Evolutionary conservation across 2,329 filamentous ascomycete genomes (phyloP).

Genomic region (Coniochaeta sp.): DNA sequence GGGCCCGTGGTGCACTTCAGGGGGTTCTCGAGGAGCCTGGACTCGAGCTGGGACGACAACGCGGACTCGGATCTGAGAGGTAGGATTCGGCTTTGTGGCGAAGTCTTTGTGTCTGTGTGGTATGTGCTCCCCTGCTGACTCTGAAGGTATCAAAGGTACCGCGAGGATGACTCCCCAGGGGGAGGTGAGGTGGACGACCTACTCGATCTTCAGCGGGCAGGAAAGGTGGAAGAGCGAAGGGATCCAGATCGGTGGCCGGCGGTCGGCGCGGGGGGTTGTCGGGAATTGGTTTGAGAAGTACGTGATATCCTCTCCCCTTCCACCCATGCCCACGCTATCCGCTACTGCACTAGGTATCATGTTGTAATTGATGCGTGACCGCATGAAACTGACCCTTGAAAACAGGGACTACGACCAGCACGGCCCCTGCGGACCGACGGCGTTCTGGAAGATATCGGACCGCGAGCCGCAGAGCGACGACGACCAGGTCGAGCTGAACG

Average conservation of each 20-base stretch:
- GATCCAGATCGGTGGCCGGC: conserved; percentile 63
- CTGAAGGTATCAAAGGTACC: conserved; percentile 32
- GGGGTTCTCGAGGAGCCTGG: conserved; percentile 54
- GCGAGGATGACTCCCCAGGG: conserved; percentile 62
- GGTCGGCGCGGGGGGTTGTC: conserved; percentile 59
- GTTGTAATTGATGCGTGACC: background rate
- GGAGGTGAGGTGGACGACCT: conserved; percentile 68
- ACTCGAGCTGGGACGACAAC: conserved; percentile 61
- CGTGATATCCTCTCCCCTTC: background rate
- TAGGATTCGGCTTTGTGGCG: conserved; percentile 22
- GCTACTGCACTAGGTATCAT: too few species aligned
- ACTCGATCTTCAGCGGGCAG: conserved; percentile 55
- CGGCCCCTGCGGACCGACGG: conserved; percentile 67
- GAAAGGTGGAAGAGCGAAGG: conserved; percentile 72
- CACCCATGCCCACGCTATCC: too few species aligned
- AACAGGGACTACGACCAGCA: conserved; percentile 55
- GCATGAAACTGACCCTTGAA: conserved; percentile 4
- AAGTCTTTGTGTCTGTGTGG: conserved; percentile 12
- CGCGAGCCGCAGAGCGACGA: conserved; percentile 22
- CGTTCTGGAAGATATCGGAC: conserved; percentile 69
- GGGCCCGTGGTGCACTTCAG: conserved; percentile 62
- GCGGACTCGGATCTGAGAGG: conserved; percentile 60
- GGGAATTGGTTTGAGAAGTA: conserved; percentile 76
- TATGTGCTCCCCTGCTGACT: background rate
- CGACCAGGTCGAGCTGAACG: conserved; percentile 14